Evolutionary conservation across 768 basidiomycete genomes (phyloP).

Genomic region (Tremella fuciformis): DNA sequence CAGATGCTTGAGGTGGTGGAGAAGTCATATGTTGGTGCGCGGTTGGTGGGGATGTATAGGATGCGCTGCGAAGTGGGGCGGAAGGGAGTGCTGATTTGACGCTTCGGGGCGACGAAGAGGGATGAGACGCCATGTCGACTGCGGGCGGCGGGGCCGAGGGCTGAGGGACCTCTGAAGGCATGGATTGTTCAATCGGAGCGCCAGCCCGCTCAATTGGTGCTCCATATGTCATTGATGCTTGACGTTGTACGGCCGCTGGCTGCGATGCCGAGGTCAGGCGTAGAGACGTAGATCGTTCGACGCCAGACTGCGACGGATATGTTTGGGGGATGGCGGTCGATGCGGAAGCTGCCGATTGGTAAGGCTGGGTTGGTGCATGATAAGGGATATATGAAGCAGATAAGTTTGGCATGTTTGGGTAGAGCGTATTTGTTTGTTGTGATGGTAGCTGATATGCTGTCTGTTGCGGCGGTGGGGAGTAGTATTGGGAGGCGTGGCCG

Average conservation of each 20-base stretch:
- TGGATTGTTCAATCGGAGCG: background rate
- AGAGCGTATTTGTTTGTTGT: conserved; percentile 18
- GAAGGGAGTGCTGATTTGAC: conserved; percentile 12
- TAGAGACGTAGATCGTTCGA: conserved; percentile 11
- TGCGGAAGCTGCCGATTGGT: background rate
- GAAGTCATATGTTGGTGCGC: background rate
- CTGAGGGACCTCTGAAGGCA: conserved; percentile 5
- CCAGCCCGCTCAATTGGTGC: conserved; percentile 29
- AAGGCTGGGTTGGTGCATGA: conserved; percentile 31
- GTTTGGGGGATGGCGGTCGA: conserved; percentile 15
- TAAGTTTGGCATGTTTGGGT: conserved; percentile 38
- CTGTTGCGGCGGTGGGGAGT: conserved; percentile 23
- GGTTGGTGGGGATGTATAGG: conserved; percentile 1
- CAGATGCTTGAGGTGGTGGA: background rate
- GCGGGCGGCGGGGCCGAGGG: conserved; percentile 25
- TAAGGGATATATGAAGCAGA: conserved; percentile 33
- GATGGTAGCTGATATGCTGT: conserved; percentile 11
- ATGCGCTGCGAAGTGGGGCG: background rate
- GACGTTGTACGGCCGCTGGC: conserved; percentile 13
- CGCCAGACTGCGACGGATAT: conserved; percentile 10
- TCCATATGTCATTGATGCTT: conserved; percentile 31
- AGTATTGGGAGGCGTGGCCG: conserved; percentile 14
- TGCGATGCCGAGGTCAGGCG: conserved; percentile 3
- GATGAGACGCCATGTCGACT: conserved; percentile 28
- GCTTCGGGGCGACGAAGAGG: conserved; percentile 18